Base-by-base conservation (phyloP, 306 rosid species). In the Amphicarpaea edgeworthii region DNA sequence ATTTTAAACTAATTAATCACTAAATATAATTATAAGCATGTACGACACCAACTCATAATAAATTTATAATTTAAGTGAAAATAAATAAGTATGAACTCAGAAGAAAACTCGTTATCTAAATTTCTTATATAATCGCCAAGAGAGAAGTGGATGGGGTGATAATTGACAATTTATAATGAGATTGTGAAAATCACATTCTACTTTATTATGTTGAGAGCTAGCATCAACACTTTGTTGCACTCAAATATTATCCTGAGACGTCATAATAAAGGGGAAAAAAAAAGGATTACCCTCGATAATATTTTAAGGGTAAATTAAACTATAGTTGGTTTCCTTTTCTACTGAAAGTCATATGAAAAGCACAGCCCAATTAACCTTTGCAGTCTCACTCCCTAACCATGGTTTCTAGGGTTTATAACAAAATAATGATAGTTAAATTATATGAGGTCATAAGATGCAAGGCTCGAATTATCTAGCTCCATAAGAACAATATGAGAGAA, bases 221-320 rank as follows among this genome's bases (percentile, higher is more conserved):
- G 10, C 12, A 78, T 60, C 60, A 70, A 62, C 77, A 77, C 71
- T 78, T 79, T 15, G 65, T 17, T 17, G 8, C 50, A 49, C 65
- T 76, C 49, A 37, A 49, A 71, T 23, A 34, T 61, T 34, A 61
- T 61, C 45, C 20, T 61, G 24, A 61, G 7, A 61, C 45, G 41
- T 58, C 20, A 34, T n/a, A n/a, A n/a, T n/a, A 1, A 61, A 61
- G 24, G 45, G 23, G 34, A 14, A 28, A 28, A 61, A 14, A 28
- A 28, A 30, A 30, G 40, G 43, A 57, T 61, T 59, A 46, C 19
- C 58, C 23, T 26, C 19, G 14, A 50, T 61, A 37, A 17, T 41
- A 50, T 49, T 79, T 71, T 58, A 60, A 23, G 42, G 66, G 37
- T 57, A 58, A 21, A 12, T 57, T 6, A 57, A 68, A 30, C 6